Evolutionary conservation across 2,329 filamentous ascomycete species (phyloP), one percentile per base, ranked within the genome.

Genomic region (Pyrenochaeta sp.): DNA sequence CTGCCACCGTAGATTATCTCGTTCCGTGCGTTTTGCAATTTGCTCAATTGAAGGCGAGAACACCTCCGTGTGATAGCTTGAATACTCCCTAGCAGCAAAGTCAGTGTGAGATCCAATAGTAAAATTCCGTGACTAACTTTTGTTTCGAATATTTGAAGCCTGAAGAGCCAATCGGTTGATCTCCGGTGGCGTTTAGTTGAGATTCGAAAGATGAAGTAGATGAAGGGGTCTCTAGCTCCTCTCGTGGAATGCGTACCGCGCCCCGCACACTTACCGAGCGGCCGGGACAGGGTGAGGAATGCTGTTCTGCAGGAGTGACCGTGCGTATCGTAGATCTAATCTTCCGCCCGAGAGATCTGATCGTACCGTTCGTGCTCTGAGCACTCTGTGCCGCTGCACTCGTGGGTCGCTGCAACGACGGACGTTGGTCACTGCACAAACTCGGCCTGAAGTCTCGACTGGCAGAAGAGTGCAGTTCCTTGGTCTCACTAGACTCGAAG

Each of bases 301-400:
- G 50, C 4, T 48, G 50, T 22, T 63, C 60, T 2, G 44, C 45
- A n/a, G 67, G 65, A 3, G 67, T 72, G 7, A 74, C 68, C 7
- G 64, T 57, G 7, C 72, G 63, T 34, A 74, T 72, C 0, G 71
- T 73, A 3, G 62, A 60, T 29, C 51, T 64, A n/a, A 69, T 56
- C 8, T 54, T 60, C 21, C 56, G 58, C 13, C 59, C 54, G 10
- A 69, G 44, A 0, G 63, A 64, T 21, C 35, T 56, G 23, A 68
- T 60, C 1, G 65, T 65, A 36, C 58, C 60, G 9, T 51, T 43
- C 41, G 65, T 63, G 45, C 58, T 58, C 18, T 57, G 55, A 3
- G 43, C 39, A 9, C 52, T 58, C 2, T 45, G 44, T 8, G 51
- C 39, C 7, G 41, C 36, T 14, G 45, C 44, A 37, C 43, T 51